These are phyloP conservation scores for Entophlyctis luteolus DNA, from an alignment of 192 early-diverging fungal genomes.

Conservation along the genomic window DNA sequence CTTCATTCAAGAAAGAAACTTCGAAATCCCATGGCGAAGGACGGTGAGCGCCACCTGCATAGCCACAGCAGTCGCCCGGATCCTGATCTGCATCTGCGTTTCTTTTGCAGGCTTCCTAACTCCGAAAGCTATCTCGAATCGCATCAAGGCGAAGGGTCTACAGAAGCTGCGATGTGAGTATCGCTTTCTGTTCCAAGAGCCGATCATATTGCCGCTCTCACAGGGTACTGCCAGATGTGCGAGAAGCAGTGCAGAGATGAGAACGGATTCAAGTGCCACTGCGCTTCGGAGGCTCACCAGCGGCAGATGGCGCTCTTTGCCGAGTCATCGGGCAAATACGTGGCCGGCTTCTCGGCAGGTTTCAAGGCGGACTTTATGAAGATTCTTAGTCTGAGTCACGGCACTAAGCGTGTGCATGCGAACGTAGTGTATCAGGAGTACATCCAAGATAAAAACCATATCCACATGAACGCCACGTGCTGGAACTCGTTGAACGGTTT, in stretches of 20 bases:
- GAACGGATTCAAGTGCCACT: slow-evolving; percentile 95
- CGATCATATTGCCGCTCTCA: neutral
- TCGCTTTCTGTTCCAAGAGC: neutral
- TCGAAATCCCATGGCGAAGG: slow-evolving; percentile 21
- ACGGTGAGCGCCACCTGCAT: neutral
- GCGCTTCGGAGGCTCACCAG: slow-evolving; percentile 82
- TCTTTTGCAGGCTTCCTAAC: slow-evolving; percentile 53
- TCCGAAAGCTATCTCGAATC: slow-evolving; percentile 84
- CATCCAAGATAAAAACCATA: slow-evolving; percentile 81
- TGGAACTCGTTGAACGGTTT: slow-evolving; percentile 92
- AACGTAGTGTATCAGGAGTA: slow-evolving; percentile 98
- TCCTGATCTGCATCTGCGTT: neutral
- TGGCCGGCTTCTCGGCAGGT: slow-evolving; percentile 38
- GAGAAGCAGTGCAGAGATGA: slow-evolving; percentile 67
- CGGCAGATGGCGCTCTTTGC: slow-evolving; percentile 87
- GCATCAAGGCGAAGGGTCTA: slow-evolving; percentile 89
- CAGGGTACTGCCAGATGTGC: slow-evolving; percentile 86
- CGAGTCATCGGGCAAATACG: slow-evolving; percentile 69
- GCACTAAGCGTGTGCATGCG: slow-evolving; percentile 67
- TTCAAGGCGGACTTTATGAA: slow-evolving; percentile 83
- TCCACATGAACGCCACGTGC: slow-evolving; percentile 94
- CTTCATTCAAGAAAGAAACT: too few relatives aligned
- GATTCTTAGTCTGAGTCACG: slow-evolving; percentile 33
- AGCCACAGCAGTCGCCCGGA: neutral
- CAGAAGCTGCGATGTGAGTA: slow-evolving; percentile 72